phyloP scores from a whole-genome alignment of 148 eudicot species.

The Limonium bicolor region DNA sequence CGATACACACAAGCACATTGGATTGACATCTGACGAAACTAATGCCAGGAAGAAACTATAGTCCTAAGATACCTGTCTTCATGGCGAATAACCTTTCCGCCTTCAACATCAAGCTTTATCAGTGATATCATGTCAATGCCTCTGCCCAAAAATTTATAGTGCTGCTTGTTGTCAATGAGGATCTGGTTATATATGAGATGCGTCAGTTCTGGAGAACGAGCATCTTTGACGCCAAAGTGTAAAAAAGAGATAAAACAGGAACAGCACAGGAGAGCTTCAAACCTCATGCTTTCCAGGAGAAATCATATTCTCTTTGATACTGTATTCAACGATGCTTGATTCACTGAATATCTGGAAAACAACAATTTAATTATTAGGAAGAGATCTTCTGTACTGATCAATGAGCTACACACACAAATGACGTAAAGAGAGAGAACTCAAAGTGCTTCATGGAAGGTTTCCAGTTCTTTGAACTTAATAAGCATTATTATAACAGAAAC shows the following conservation, averaged over 20 bases:
- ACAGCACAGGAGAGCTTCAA: neutral
- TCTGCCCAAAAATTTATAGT: constrained; percentile 60
- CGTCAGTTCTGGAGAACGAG: neutral
- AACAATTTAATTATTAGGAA: neutral
- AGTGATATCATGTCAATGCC: constrained; percentile 57
- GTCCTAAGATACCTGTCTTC: constrained; percentile 50
- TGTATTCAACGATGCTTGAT: constrained; percentile 64
- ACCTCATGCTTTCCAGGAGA: constrained; percentile 63
- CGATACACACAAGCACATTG: too few relatives aligned
- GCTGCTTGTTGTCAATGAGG: constrained; percentile 63
- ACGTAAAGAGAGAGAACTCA: too few relatives aligned
- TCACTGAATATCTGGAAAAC: constrained; percentile 46
- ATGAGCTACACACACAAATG: neutral
- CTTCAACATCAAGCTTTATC: constrained; percentile 43
- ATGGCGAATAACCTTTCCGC: constrained; percentile 56
- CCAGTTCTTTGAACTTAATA: neutral
- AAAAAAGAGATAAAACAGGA: neutral
- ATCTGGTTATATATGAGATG: constrained; percentile 20
- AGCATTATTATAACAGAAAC: neutral
- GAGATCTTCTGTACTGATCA: neutral
- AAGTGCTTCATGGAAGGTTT: neutral
- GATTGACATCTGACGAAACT: too few relatives aligned
- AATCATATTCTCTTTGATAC: constrained; percentile 29
- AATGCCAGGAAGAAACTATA: too few relatives aligned
- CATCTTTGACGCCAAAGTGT: too few relatives aligned